Evolutionary conservation across 495 filamentous ascomycete genomes (phyloP), one percentile per base, ranked within the genome.

Genomic region (Aspergillus affinis): DNA sequence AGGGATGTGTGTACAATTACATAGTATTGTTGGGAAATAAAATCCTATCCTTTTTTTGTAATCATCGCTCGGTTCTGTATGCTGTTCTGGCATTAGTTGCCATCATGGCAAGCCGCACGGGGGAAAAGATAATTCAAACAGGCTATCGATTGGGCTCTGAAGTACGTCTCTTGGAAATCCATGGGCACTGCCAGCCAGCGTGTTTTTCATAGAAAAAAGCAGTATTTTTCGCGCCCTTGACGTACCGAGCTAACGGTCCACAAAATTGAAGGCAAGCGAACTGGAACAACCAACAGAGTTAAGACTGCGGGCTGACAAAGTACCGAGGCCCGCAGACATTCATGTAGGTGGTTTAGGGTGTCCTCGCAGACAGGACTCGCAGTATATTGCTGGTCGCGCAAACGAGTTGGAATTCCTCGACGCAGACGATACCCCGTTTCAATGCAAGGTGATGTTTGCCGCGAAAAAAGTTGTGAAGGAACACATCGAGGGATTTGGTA

Each of bases 1-100:
- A 62, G 52, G 49, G 56, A 61, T 47, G 59, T 67, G 36, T 41
- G 65, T 62, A 60, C 55, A 64, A 67, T 59, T 67, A 64, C 64
- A 64, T 57, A 58, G 58, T 54, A 57, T 50, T 41, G 51, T 47
- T 57, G 60, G 30, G 29, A 41, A 64, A 57, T 61, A 58, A 51
- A 64, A 61, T 45, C 27, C 50, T 55, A 17, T 57, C 50, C 30
- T 36, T 61, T 6, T 51, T 30, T 32, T 32, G 12, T 52, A n/a
- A 52, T 52, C n/a, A 15, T 17, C 15, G 36, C 13, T 41, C 36
- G 10, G 13, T 10, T 41, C 23, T 26, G 23, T 41, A 10, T 12
- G 36, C 4, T 4, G 36, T 4, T 15, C 13, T 41, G 10, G 3
- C 9, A 2, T 15, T 13, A 15, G 36, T 41, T 15, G 36, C 13